Base-by-base conservation (phyloP, 139 green algal genomes). In the Closterium sp. region DNA sequence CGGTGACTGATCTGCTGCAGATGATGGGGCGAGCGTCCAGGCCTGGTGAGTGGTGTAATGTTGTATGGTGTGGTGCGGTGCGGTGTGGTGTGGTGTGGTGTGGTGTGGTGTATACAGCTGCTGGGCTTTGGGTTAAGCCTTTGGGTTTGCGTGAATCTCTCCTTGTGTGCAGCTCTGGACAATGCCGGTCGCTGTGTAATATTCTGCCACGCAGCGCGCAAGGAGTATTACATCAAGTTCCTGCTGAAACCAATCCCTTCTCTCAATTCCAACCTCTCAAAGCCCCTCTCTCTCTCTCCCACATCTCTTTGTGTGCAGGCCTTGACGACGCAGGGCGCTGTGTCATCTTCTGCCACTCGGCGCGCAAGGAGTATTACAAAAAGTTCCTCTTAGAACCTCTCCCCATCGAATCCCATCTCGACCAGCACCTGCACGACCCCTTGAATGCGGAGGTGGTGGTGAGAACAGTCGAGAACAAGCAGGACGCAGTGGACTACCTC, bases 181-280 rank as follows among this genome's bases (percentile, higher is more conserved):
- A 90, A 95, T 22, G 31, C 85, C 19, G 96, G 95, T 86, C 90
- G 90, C 92, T 96, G 96, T 89, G 96, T 99, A 70, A 95, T 99
- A 86, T 97, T 99, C 96, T 99, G 97, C 96, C 96, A 98, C 87
- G 95, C 96, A 0, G 96, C 98, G 0, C 94, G 96, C 88, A 99
- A 99, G 97, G 98, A 98, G 95, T 99, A 99, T 96, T 99, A 99
- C 96, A 99, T 98, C 94, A 98, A 98, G 96, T 99, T 99, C 95
- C 95, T 99, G 90, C 97, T 98, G 89, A 98, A 99, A 96, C n/a
- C n/a, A 99, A 96, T 97, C 95, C 93, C 97, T 99, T 95, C 95
- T 99, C 91, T n/a, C n/a, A n/a, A n/a, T n/a, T n/a, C n/a, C n/a
- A n/a, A n/a, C n/a, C n/a, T 96, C 98, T 5, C 96, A n/a, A n/a